These are phyloP conservation scores for Cubamyces lactineus DNA, from an alignment of 768 basidiomycete species.

Conservation along the genomic window DNA sequence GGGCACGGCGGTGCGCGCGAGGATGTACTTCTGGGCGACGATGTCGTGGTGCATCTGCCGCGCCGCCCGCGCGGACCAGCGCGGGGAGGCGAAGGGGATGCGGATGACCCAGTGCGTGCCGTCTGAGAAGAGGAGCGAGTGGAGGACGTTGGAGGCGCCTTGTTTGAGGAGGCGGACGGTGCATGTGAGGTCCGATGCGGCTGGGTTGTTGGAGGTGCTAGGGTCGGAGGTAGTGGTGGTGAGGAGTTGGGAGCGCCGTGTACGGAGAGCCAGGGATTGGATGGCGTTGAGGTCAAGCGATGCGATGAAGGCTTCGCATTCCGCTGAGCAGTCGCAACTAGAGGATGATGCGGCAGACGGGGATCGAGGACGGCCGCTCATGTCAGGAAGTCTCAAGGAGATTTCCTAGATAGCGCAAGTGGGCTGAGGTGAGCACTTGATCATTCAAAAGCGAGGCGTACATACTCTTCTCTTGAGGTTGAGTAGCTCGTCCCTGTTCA, in stretches of 20 bases:
- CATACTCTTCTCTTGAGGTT: too few species aligned
- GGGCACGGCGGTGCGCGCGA: not conserved
- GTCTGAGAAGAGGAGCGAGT: constrained; percentile 3
- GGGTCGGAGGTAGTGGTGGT: too few species aligned
- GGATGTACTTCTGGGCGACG: not conserved
- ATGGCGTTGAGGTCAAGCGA: not conserved
- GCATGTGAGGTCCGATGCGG: not conserved
- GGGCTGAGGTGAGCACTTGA: too few species aligned
- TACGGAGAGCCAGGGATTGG: not conserved
- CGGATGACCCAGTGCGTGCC: constrained; percentile 9
- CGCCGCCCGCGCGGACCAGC: not conserved
- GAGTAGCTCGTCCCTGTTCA: too few species aligned
- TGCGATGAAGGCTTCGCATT: not conserved
- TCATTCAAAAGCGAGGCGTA: too few species aligned
- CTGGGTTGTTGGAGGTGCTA: not conserved
- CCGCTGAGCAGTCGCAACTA: too few species aligned
- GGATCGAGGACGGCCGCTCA: too few species aligned
- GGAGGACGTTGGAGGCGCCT: constrained; percentile 6
- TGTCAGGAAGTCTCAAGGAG: too few species aligned
- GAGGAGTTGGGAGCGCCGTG: not conserved
- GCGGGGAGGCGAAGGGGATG: not conserved
- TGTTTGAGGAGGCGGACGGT: not conserved
- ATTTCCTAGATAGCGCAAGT: too few species aligned
- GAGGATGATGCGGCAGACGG: too few species aligned
- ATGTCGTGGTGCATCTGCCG: not conserved